A percentile compares a stretch with the other conserved stretches of the same genome.
These are phyloP conservation scores for Botrytis aclada DNA, from an alignment of 2,329 filamentous ascomycete species.

Conservation along the genomic window DNA sequence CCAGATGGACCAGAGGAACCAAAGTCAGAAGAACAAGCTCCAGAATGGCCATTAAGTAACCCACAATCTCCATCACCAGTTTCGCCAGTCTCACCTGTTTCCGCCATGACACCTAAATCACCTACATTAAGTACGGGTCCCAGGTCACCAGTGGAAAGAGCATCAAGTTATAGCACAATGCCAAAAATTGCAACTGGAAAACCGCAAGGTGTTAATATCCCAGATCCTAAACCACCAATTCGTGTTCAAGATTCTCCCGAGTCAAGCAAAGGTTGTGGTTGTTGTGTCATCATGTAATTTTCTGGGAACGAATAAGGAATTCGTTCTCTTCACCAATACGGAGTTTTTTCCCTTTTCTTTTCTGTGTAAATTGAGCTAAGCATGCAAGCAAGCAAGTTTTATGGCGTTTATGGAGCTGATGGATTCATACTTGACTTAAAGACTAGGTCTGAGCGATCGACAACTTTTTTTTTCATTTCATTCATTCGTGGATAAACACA, in stretches of 20 bases:
- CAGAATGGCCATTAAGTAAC: slow-evolving; percentile 58
- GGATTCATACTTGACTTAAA: slow-evolving; percentile 9
- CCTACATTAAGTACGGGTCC: slow-evolving; percentile 47
- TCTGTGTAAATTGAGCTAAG: slow-evolving; percentile 12
- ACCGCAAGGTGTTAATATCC: slow-evolving; percentile 35
- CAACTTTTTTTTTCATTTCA: neutral
- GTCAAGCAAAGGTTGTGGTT: slow-evolving; percentile 47
- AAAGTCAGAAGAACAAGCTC: slow-evolving; percentile 30
- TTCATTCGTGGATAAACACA: slow-evolving; percentile 3
- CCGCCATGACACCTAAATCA: slow-evolving; percentile 42
- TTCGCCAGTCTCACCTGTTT: neutral
- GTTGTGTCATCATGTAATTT: slow-evolving; percentile 50
- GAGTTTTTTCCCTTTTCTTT: neutral
- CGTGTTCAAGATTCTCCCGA: slow-evolving; percentile 54
- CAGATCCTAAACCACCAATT: slow-evolving; percentile 43
- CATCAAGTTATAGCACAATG: slow-evolving; percentile 49
- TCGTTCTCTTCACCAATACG: slow-evolving; percentile 6
- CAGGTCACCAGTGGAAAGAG: slow-evolving; percentile 43
- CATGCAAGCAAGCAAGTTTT: slow-evolving; percentile 11
- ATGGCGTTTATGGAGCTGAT: slow-evolving; percentile 8
- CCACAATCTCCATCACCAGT: slow-evolving; percentile 22
- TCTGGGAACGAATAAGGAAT: slow-evolving; percentile 1
- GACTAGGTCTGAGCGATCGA: slow-evolving; percentile 15
- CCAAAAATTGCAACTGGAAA: slow-evolving; percentile 39
- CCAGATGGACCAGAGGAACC: slow-evolving; percentile 12